A percentile compares a stretch with the other conserved stretches of the same genome.
Evolutionary conservation across 345 rosid genomes (phyloP).

Genomic region (Salix viminalis): DNA sequence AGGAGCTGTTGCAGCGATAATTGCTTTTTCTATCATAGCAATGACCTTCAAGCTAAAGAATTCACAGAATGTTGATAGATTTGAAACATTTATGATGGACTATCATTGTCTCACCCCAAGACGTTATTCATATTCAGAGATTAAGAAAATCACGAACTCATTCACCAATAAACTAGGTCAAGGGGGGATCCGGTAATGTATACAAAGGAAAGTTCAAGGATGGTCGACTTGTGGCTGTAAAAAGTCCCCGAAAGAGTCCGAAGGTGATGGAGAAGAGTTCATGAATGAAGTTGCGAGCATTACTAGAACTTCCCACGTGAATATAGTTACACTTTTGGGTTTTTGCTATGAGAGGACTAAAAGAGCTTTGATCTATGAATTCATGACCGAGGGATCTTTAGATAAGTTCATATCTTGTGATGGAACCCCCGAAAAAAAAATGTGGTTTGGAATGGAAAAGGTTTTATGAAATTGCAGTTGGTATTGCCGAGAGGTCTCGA

Average conservation of each 20-base stretch:
- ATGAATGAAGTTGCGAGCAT: slow-evolving; percentile 49
- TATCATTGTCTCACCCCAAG: slow-evolving; percentile 9
- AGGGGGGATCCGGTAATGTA: slow-evolving; percentile 32
- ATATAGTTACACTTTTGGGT: slow-evolving; percentile 36
- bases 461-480: slow-evolving; percentile 4
- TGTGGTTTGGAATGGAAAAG: background rate
- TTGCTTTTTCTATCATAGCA: background rate
- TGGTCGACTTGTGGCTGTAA: slow-evolving; percentile 28
- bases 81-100: slow-evolving; percentile 12
- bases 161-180: slow-evolving; percentile 21
- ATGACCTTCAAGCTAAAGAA: background rate
- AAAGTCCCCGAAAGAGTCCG: slow-evolving; percentile 12
- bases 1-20: background rate
- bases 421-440: background rate
- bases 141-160: slow-evolving; percentile 28
- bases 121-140: slow-evolving; percentile 8
- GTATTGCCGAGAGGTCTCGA: slow-evolving; percentile 18
- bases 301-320: slow-evolving; percentile 44
- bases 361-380: slow-evolving; percentile 37
- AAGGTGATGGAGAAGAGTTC: slow-evolving; percentile 32
- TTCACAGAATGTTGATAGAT: background rate
- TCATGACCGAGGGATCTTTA: slow-evolving; percentile 38
- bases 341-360: slow-evolving; percentile 34
- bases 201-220: slow-evolving; percentile 25
- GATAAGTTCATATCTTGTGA: slow-evolving; percentile 14